Evolutionary conservation across 2,329 filamentous ascomycete genomes (phyloP).

Genomic region (Pezicula neosporulosa): DNA sequence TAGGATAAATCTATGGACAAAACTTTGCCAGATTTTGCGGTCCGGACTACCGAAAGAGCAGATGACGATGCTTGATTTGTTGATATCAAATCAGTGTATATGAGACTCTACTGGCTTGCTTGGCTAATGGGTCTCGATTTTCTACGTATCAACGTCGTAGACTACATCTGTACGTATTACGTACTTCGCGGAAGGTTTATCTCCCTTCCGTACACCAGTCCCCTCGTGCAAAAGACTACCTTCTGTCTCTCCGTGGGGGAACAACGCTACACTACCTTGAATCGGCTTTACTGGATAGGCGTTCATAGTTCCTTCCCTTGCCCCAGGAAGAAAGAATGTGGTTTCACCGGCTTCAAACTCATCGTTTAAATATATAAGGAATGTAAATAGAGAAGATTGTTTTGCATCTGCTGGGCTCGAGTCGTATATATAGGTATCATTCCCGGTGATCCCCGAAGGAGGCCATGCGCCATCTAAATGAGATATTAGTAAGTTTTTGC

Average conservation of each 20-base stretch:
- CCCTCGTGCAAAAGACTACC: slow-evolving; percentile 67
- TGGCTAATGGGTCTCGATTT: background rate
- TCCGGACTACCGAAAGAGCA: slow-evolving; percentile 3
- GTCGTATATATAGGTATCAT: slow-evolving; percentile 58
- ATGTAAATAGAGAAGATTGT: slow-evolving; percentile 67
- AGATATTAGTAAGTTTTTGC: slow-evolving; percentile 1
- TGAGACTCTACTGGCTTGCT: background rate
- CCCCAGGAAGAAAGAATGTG: slow-evolving; percentile 65
- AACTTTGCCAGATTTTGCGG: slow-evolving; percentile 4
- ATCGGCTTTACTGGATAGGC: slow-evolving; percentile 66
- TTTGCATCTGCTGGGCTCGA: slow-evolving; percentile 53
- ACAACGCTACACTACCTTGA: slow-evolving; percentile 65
- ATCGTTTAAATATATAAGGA: slow-evolving; percentile 67
- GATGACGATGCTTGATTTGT: background rate
- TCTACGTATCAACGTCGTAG: slow-evolving; percentile 51
- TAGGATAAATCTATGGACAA: slow-evolving; percentile 12
- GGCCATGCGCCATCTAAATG: slow-evolving; percentile 64
- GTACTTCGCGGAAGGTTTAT: slow-evolving; percentile 55
- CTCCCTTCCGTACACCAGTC: slow-evolving; percentile 64
- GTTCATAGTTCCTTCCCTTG: slow-evolving; percentile 62
- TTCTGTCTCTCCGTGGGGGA: slow-evolving; percentile 65
- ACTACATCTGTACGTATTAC: slow-evolving; percentile 70
- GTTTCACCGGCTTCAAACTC: slow-evolving; percentile 71
- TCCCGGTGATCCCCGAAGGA: slow-evolving; percentile 57
- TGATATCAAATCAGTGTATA: too few species aligned